Conservation (phyloP, 495 filamentous ascomycete species). For the Jackrogersella multiformis region DNA sequence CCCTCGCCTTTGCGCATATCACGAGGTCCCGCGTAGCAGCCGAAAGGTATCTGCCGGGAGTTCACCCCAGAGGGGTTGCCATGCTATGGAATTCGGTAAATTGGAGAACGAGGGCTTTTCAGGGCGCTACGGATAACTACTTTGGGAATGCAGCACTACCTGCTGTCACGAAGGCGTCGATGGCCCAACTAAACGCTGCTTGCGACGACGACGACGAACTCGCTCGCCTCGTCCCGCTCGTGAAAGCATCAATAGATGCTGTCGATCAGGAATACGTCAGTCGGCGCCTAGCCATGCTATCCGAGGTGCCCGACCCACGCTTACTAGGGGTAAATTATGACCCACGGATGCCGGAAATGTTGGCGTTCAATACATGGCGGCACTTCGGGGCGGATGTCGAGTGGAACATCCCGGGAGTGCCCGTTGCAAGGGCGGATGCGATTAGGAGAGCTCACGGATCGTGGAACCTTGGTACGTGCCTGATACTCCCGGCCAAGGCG, state of each 20-base stretch:
- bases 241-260: slow-evolving; percentile 43
- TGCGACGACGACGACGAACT: slow-evolving; percentile 36
- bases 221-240: slow-evolving; percentile 33
- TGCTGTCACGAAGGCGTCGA: slow-evolving; percentile 35
- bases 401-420: slow-evolving; percentile 48
- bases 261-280: slow-evolving; percentile 48
- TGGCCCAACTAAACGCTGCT: slow-evolving; percentile 28
- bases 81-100: slow-evolving; percentile 48
- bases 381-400: slow-evolving; percentile 48
- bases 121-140: slow-evolving; percentile 45
- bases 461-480: slow-evolving; percentile 45
- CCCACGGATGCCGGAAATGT: slow-evolving; percentile 43
- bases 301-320: slow-evolving; percentile 46
- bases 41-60: slow-evolving; percentile 35
- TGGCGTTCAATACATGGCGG: slow-evolving; percentile 51
- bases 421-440: slow-evolving; percentile 44
- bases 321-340: slow-evolving; percentile 48
- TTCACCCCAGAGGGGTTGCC: slow-evolving; percentile 29
- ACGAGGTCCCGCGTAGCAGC: slow-evolving; percentile 38
- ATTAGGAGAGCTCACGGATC: slow-evolving; percentile 46
- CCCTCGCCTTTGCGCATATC: slow-evolving; percentile 47
- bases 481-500: slow-evolving; percentile 46
- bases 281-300: slow-evolving; percentile 44
- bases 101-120: slow-evolving; percentile 45
- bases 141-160: slow-evolving; percentile 48